phyloP scores from a whole-genome alignment of 2,329 filamentous ascomycete genomes.

The Alternaria viburni region DNA sequence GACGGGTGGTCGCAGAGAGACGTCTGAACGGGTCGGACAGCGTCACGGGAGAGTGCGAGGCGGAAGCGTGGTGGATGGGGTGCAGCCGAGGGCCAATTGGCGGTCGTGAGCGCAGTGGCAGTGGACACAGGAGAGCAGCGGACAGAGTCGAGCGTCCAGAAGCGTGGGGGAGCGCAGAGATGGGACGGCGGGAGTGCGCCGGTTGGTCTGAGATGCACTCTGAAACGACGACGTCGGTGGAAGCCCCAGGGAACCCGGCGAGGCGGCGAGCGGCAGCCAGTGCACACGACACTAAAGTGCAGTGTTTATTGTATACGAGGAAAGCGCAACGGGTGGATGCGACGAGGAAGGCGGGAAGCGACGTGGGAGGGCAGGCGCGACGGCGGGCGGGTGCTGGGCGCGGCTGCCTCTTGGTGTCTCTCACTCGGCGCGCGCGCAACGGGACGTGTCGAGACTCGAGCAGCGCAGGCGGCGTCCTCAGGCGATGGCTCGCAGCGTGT shows the following conservation, averaged over 20 bases:
- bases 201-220: constrained; percentile 35
- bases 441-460: not conserved
- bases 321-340: constrained; percentile 13
- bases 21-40: constrained; percentile 10
- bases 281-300: constrained; percentile 3
- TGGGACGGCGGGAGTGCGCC: constrained; percentile 23
- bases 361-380: constrained; percentile 12
- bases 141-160: constrained; percentile 14
- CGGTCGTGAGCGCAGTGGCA: constrained; percentile 7
- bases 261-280: constrained; percentile 6
- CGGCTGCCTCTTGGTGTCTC: constrained; percentile 7
- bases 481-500: not conserved
- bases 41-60: constrained; percentile 1
- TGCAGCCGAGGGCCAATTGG: constrained; percentile 22
- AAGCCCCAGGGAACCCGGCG: constrained; percentile 17
- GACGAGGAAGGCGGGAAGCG: constrained; percentile 14
- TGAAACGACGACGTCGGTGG: constrained; percentile 42
- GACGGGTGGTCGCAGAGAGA: constrained; percentile 9
- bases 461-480: not conserved
- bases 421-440: not conserved
- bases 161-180: constrained; percentile 26
- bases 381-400: constrained; percentile 10
- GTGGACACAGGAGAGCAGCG: constrained; percentile 14
- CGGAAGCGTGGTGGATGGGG: constrained; percentile 12
- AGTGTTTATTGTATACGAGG: constrained; percentile 13